Evolutionary conservation across 352 stramenopile species (phyloP).

Genomic region (Synura sp.): DNA sequence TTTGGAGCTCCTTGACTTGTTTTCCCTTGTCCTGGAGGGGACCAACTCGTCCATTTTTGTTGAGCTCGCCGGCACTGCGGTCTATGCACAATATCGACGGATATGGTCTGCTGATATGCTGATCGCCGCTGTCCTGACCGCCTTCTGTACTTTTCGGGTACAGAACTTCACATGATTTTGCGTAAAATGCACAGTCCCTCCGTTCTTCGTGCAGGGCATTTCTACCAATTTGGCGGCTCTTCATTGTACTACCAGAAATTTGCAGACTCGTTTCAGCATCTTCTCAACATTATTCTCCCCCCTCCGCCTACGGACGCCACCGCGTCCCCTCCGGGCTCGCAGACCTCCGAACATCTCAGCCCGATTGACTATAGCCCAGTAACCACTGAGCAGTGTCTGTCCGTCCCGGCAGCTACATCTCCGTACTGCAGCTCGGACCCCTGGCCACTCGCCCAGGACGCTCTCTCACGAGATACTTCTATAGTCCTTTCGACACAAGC

Average conservation of each 20-base stretch:
- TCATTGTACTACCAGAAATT: constrained; percentile 21
- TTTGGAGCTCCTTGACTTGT: constrained; percentile 11
- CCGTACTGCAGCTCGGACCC: neutral
- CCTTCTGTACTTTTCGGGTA: neutral
- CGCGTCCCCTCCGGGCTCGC: neutral
- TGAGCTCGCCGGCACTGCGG: neutral
- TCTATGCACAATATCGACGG: neutral
- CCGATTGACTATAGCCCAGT: constrained; percentile 9
- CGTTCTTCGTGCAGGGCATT: constrained; percentile 14
- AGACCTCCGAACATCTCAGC: constrained; percentile 7
- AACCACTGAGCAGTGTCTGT: neutral
- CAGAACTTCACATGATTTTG: constrained; percentile 13
- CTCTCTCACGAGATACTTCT: neutral
- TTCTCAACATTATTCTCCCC: constrained; percentile 13
- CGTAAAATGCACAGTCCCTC: neutral
- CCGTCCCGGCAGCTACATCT: neutral
- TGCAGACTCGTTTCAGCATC: neutral
- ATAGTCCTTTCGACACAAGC: neutral
- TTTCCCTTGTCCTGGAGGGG: neutral
- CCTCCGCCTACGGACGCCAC: neutral
- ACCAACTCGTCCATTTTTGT: constrained; percentile 20
- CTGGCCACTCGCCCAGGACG: constrained; percentile 2
- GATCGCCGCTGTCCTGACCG: constrained; percentile 17
- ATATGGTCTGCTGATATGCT: constrained; percentile 19
- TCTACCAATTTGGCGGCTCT: neutral